Base-by-base conservation (phyloP, 192 early-diverging fungal species). In the Haplosporangium gracile region DNA sequence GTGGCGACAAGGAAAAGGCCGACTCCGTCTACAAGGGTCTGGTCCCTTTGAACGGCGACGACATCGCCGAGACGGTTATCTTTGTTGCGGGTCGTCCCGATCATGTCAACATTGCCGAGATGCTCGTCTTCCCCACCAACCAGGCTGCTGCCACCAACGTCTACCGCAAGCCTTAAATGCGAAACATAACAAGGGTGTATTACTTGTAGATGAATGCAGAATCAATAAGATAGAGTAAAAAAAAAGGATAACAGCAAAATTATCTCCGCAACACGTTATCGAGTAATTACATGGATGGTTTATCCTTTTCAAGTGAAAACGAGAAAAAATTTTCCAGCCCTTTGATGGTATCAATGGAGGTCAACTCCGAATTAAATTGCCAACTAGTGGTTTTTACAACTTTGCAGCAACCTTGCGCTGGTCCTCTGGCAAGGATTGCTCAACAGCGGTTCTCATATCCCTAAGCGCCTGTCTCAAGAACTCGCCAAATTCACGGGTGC, bases 11-110 rank as follows among this genome's bases (percentile, higher is more conserved):
- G 81, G 75, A 78, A 11, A 94, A 88, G 81, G 95, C 95, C 5
- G 92, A 91, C 39, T 77, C 87, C 5, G 96, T 98, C 39, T 98
- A 98, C 90, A 91, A 93, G 70, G 97, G 97, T 2, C 6, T 85
- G 53, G 74, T 53, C 20, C 83, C 83, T 10, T 70, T 85, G 68
- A 85, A 70, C 32, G 83, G 78, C 22, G 83, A 85, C 45, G 83
- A 85, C 69, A 85, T 85, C 60, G 93, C 93, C 43, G 95, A 97
- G 80, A 90, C 93, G 7, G 90, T 97, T n/a, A 92, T 96, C 55
- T 98, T 97, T 90, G 92, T 93, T 24, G 96, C 97, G 34, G 89
- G 89, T 45, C 89, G 97, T 5, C 95, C 93, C 83, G 80, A 83
- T 18, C 94, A 96, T 77, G 95, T 96, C 79, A 92, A 95, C 55